Conservation (phyloP, 2,329 filamentous ascomycete species). For the Cladosporium sphaerospermum region DNA sequence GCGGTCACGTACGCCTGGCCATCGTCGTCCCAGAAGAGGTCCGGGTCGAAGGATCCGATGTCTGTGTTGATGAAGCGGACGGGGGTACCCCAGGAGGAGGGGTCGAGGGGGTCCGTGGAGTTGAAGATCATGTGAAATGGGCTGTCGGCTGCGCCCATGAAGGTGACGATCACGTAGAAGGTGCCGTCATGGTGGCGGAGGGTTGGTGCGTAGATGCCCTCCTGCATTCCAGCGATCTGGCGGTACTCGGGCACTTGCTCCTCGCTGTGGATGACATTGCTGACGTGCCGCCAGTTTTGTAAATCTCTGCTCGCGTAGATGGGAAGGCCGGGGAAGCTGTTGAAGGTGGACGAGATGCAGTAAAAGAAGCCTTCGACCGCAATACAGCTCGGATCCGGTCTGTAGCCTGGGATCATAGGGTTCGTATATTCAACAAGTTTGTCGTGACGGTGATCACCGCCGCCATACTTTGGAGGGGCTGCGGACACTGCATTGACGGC, state of each 20-base stretch:
- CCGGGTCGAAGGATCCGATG: conserved; percentile 19
- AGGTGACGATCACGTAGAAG: conserved; percentile 30
- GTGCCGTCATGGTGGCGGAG: conserved; percentile 33
- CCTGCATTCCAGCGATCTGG: conserved; percentile 29
- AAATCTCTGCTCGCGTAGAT: conserved; percentile 40
- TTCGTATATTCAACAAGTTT: conserved; percentile 29
- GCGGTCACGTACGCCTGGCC: conserved; percentile 46
- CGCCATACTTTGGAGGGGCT: conserved; percentile 6
- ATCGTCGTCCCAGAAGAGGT: conserved; percentile 49
- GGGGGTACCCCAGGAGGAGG: conserved; percentile 18
- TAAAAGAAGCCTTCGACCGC: conserved; percentile 36
- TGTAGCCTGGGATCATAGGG: conserved; percentile 43
- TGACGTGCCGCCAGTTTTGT: conserved; percentile 35
- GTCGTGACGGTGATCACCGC: background rate
- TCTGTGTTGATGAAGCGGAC: conserved; percentile 39
- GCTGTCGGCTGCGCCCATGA: conserved; percentile 2
- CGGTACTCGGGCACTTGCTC: conserved; percentile 34
- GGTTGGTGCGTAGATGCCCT: conserved; percentile 37
- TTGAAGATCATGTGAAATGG: conserved; percentile 40
- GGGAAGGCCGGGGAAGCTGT: conserved; percentile 39
- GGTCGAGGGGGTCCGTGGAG: conserved; percentile 31
- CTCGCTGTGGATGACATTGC: conserved; percentile 31
- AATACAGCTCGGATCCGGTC: conserved; percentile 42
- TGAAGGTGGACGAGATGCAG: conserved; percentile 39
- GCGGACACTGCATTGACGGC: background rate